These are phyloP conservation scores for Senecio squalidus DNA, from an alignment of 140 eudicot species.

Conservation along the genomic window DNA sequence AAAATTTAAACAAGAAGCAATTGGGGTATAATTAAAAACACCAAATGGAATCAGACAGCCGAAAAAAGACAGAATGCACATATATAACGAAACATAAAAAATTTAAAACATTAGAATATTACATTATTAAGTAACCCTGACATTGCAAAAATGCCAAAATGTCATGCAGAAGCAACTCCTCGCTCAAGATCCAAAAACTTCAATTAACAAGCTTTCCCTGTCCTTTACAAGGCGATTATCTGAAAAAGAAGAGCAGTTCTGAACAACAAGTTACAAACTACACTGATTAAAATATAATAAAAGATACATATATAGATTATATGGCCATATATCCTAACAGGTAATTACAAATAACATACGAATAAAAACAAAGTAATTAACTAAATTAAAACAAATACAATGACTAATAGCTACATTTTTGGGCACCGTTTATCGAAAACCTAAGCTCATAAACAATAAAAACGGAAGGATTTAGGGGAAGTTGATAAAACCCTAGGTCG, in stretches of 20 bases:
- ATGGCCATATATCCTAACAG: too few species aligned
- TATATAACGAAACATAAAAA: neutral
- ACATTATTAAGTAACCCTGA: slow-evolving; percentile 68
- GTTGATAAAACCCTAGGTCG: slow-evolving; percentile 16
- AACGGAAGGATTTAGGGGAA: neutral
- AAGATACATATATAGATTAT: neutral
- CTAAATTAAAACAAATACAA: too few species aligned
- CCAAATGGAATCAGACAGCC: neutral
- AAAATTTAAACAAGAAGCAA: neutral
- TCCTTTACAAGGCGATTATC: slow-evolving; percentile 22
- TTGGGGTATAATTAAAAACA: neutral
- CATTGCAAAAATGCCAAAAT: slow-evolving; percentile 49
- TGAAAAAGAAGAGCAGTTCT: slow-evolving; percentile 27
- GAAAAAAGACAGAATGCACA: neutral
- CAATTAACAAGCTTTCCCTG: slow-evolving; percentile 17
- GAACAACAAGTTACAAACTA: slow-evolving; percentile 15
- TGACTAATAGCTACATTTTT: too few species aligned
- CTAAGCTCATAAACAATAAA: too few species aligned
- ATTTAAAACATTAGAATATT: neutral
- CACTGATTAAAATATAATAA: neutral
- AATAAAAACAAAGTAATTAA: too few species aligned
- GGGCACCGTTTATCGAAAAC: too few species aligned
- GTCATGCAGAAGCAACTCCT: slow-evolving; percentile 39
- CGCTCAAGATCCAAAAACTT: slow-evolving; percentile 21
- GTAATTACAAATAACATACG: too few species aligned